Percentiles rank a stretch among this genome's conserved stretches.
Conservation (phyloP, 1,139 yeast species). For the Tardiomyces blankii region DNA sequence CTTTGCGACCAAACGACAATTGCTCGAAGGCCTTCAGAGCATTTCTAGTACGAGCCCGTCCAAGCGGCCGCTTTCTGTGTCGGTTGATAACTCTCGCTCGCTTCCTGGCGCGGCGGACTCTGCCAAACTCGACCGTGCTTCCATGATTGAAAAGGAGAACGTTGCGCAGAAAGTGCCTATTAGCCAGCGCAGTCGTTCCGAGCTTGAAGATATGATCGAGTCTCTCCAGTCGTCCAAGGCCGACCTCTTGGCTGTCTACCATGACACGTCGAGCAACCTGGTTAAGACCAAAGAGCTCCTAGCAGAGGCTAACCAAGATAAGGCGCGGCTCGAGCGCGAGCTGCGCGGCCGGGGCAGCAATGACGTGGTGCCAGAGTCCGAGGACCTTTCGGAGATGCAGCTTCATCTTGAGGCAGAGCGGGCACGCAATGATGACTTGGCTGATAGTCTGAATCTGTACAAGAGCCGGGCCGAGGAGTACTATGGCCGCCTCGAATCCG, state of each 20-base stretch:
- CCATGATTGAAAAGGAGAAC: not conserved
- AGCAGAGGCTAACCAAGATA: slow-evolving; percentile 33
- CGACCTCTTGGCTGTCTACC: slow-evolving; percentile 43
- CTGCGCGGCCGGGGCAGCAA: slow-evolving; percentile 30
- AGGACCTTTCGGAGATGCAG: slow-evolving; percentile 15
- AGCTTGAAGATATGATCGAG: not conserved
- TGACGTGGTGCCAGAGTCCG: not conserved
- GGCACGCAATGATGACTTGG: slow-evolving; percentile 41
- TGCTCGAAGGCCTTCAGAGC: slow-evolving; percentile 13
- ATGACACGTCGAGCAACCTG: slow-evolving; percentile 43
- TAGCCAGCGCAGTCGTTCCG: not conserved
- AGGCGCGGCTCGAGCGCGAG: slow-evolving; percentile 42
- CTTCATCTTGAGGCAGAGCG: slow-evolving; percentile 44
- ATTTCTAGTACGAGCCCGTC: slow-evolving; percentile 7
- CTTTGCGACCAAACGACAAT: slow-evolving; percentile 16
- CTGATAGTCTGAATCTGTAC: slow-evolving; percentile 47
- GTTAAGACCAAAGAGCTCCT: slow-evolving; percentile 41
- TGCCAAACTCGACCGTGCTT: slow-evolving; percentile 6
- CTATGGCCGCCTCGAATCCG: slow-evolving; percentile 60
- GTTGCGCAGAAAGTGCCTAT: not conserved
- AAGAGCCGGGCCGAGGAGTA: slow-evolving; percentile 69
- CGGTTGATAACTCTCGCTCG: not conserved
- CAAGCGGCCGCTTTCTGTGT: slow-evolving; percentile 9
- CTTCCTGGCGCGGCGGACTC: slow-evolving; percentile 1
- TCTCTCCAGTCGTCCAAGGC: slow-evolving; percentile 19